phyloP scores from a whole-genome alignment of 768 basidiomycete genomes.

The Rhodotorula taiwanensis region DNA sequence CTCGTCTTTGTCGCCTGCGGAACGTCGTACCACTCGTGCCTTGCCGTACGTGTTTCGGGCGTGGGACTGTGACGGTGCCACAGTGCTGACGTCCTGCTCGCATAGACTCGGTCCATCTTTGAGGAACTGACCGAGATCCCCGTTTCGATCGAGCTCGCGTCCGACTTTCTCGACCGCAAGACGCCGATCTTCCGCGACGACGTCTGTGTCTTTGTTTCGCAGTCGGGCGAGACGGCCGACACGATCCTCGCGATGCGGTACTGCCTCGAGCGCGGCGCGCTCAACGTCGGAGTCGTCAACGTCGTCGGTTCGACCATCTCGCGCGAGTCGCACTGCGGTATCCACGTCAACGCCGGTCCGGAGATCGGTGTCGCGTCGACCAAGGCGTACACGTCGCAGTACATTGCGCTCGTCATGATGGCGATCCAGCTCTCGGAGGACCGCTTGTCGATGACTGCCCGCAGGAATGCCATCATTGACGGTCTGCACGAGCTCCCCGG shows the following conservation, averaged over 20 bases:
- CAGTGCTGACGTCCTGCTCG: neutral
- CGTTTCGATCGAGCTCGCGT: conserved; percentile 90
- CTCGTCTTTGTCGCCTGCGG: conserved; percentile 98
- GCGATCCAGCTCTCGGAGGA: conserved; percentile 98
- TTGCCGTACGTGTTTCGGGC: conserved; percentile 53
- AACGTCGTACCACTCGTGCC: conserved; percentile 92
- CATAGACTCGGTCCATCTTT: conserved; percentile 89
- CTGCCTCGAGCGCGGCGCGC: conserved; percentile 90
- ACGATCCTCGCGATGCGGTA: conserved; percentile 93
- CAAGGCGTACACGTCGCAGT: conserved; percentile 86
- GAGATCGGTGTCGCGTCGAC: conserved; percentile 99
- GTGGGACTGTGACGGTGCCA: neutral
- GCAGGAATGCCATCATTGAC: conserved; percentile 86
- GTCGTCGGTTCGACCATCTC: conserved; percentile 89
- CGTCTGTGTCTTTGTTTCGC: conserved; percentile 89
- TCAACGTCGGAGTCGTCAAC: conserved; percentile 96
- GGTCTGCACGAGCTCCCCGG: conserved; percentile 82
- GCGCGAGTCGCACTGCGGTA: conserved; percentile 96
- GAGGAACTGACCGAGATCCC: conserved; percentile 99
- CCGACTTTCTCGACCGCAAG: conserved; percentile 96
- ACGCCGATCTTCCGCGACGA: conserved; percentile 99
- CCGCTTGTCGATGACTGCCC: conserved; percentile 81
- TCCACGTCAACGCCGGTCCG: conserved; percentile 98
- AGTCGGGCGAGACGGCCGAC: conserved; percentile 98
- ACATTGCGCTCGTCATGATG: conserved; percentile 95